Base-by-base conservation (phyloP, 164 flowering plant species). In the Buxus sempervirens region DNA sequence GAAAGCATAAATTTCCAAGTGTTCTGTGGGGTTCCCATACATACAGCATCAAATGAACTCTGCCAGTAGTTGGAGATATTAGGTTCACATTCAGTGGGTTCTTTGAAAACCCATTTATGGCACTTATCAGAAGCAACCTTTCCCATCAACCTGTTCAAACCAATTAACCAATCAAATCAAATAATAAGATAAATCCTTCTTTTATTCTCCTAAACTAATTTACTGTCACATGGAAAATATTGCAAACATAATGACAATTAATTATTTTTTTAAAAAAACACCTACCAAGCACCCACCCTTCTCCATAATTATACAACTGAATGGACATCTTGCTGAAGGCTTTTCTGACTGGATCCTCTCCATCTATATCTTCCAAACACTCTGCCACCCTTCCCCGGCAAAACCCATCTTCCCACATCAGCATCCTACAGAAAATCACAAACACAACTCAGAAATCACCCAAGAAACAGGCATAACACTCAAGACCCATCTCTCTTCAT, bases 341-440 rank as follows among this genome's bases (percentile, higher is more conserved):
- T 67, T 88, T 94, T 68, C 96, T 85, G 70, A 94, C 96, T 68
- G 88, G 88, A 88, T 94, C 96, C 56, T 91, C 98, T 0, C 91
- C 90, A 72, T 90, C 96, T 42, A 87, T 85, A 58, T 87, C 90
- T 63, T 91, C 96, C 73, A 87, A 26, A 71, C 92, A 82, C 58
- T 86, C 94, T 64, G 81, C 81, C 25, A 73, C 86, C 80, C 90
- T 82, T 71, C 91, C 87, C 63, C 90, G 83, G 82, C 97, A 95
- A 74, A 82, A 95, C 72, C 98, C 98, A 88, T 95, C 98, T 89
- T 95, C 97, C 98, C 97, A 95, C 97, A 95, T 95, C 87, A 95
- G 77, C 97, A 92, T 95, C 86, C 97, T 92, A 70, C 77, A 75
- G 68, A 55, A 60, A 28, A 20, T 4, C 51, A 14, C 65, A 21